Percentiles rank a stretch among this genome's conserved stretches.
phyloP scores from a whole-genome alignment of 768 basidiomycete species.

The Lactarius evosmus region DNA sequence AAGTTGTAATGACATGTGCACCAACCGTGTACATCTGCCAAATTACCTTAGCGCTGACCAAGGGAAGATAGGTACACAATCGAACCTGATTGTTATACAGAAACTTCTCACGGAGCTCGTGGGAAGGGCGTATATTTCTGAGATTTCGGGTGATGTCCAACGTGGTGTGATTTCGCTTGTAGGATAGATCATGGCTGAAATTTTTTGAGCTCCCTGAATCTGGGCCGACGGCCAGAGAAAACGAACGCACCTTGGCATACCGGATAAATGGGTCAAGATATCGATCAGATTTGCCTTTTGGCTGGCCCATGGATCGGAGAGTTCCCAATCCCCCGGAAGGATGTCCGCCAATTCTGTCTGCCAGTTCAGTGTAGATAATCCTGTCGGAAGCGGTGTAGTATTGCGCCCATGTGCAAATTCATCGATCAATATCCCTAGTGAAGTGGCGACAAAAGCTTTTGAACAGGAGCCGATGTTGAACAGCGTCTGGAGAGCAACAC shows the following conservation, averaged over 20 bases:
- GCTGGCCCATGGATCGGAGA: too few relatives aligned
- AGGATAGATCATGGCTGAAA: constrained; percentile 17
- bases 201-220: too few relatives aligned
- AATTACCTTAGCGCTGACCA: not conserved
- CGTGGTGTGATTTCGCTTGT: constrained; percentile 9
- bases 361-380: constrained; percentile 7
- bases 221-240: not conserved
- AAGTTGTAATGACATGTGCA: constrained; percentile 36
- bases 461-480: constrained; percentile 22
- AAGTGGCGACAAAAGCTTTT: constrained; percentile 16
- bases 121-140: constrained; percentile 34
- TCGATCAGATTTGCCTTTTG: too few relatives aligned
- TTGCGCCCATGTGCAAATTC: too few relatives aligned
- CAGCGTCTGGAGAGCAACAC: constrained; percentile 1
- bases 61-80: constrained; percentile 25
- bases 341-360: too few relatives aligned
- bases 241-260: constrained; percentile 32
- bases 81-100: constrained; percentile 37
- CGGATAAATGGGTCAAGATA: constrained; percentile 37
- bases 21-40: constrained; percentile 41
- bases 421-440: constrained; percentile 18
- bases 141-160: constrained; percentile 28
- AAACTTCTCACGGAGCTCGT: constrained; percentile 39
- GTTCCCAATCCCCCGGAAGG: too few relatives aligned
- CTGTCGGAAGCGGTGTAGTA: constrained; percentile 3